Base-by-base conservation (phyloP, 2,329 filamentous ascomycete species). In the Diplodia seriata region DNA sequence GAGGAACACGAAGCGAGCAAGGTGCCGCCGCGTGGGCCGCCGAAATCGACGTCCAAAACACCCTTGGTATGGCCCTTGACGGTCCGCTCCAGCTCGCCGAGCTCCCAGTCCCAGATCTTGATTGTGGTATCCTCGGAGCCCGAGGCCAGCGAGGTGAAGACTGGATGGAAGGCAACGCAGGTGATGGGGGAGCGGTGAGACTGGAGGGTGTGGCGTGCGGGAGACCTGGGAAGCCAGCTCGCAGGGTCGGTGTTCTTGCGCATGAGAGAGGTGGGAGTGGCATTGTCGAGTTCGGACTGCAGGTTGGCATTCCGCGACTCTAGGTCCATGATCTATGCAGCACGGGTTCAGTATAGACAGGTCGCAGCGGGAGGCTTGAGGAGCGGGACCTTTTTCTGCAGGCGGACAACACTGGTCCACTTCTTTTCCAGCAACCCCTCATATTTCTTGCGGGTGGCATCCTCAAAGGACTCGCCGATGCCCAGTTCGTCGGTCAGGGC, bases 21-120 rank as follows among this genome's bases (percentile, higher is more conserved):
- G 3, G 90, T 92, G 38, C 89, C 90, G 51, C 92, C 91, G 75
- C 91, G 85, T 1, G 93, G 93, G 0, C 94, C 94, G 47, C 94
- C 94, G 80, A 91, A 97, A 75, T 97, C 94, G 43, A 97, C 88
- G 76, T 97, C 93, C 33, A 95, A 81, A 0, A 97, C 93, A 3
- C 92, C 88, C 76, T 91, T 93, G 5, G 93, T 97, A 75, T 97
- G 94, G 1, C 93, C 93, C 77, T 97, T 97, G 68, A 97, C 86
- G 0, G 94, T 97, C 70, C 90, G 85, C 78, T 97, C 94, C 4
- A 97, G 84, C 79, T 97, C 94, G 57, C 94, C 94, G 29, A 96
- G 81, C 75, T 97, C 94, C 91, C 93, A 97, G 76, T 97, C 94
- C 94, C 94, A 97, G 67, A 97, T 94, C 76, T 97, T 97, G 78